Evolutionary conservation across 2,329 filamentous ascomycete genomes (phyloP).

Genomic region (Periconia digitata): DNA sequence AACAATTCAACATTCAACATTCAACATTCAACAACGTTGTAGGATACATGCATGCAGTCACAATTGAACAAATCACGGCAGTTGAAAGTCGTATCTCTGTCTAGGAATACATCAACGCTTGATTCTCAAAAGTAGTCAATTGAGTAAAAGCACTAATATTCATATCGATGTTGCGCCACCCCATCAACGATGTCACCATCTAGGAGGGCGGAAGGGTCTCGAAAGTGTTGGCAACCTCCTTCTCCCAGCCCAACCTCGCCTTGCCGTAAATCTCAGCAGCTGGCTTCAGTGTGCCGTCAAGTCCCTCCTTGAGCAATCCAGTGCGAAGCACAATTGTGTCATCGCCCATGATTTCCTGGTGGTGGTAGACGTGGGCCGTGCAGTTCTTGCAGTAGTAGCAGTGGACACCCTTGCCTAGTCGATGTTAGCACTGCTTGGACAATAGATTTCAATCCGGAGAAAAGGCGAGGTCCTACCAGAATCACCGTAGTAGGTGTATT

Average conservation of each 20-base stretch:
- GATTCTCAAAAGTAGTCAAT: no score
- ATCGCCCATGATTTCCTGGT: conserved; percentile 54
- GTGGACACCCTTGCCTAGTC: conserved; percentile 54
- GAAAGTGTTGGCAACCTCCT: conserved; percentile 52
- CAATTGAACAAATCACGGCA: no score
- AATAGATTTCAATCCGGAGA: background rate
- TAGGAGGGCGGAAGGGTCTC: conserved; percentile 48
- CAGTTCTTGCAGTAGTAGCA: conserved; percentile 63
- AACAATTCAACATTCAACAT: no score
- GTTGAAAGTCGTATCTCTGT: no score
- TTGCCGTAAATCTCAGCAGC: conserved; percentile 59
- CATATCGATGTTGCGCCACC: background rate
- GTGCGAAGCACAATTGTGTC: conserved; percentile 58
- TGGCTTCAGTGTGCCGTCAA: conserved; percentile 50
- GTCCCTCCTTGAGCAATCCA: conserved; percentile 48
- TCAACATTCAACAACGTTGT: no score
- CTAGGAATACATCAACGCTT: no score
- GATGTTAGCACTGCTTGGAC: background rate
- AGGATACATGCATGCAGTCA: no score
- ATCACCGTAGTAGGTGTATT: conserved; percentile 60
- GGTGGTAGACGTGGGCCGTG: conserved; percentile 59
- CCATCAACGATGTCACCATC: no score
- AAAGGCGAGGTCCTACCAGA: conserved; percentile 46
- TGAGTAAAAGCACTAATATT: no score
- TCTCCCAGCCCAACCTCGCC: conserved; percentile 55